Conservation (phyloP, 345 rosid species). For the Cardiospermum halicacabum region DNA sequence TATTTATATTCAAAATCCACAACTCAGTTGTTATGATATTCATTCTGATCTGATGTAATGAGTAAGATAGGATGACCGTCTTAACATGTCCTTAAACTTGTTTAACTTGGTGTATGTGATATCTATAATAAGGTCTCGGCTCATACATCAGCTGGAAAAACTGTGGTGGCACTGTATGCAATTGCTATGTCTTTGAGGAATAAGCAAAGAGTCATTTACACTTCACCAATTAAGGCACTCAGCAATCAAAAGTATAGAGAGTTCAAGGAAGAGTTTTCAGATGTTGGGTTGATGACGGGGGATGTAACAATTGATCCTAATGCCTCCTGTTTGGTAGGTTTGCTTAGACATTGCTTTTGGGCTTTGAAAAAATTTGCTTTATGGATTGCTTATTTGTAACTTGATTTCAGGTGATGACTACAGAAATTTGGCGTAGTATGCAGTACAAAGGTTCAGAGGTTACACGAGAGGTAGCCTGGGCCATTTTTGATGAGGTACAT, state of each 20-base stretch:
- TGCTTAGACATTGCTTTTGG: not conserved
- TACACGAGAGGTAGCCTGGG: slow-evolving; percentile 95
- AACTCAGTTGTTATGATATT: not conserved
- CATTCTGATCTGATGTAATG: not conserved
- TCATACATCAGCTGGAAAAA: slow-evolving; percentile 99
- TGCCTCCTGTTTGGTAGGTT: slow-evolving; percentile 83
- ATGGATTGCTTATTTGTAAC: slow-evolving; percentile 16
- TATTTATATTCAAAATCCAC: not conserved
- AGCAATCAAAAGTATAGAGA: slow-evolving; percentile 96
- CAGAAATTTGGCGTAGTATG: slow-evolving; percentile 99
- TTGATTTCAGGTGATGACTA: slow-evolving; percentile 87
- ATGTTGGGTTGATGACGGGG: slow-evolving; percentile 98
- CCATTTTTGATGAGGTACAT: slow-evolving; percentile 96
- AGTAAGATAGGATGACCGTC: not conserved
- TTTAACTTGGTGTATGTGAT: not conserved
- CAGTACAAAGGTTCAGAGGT: slow-evolving; percentile 94
- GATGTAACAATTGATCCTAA: slow-evolving; percentile 96
- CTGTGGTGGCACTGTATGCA: slow-evolving; percentile 90
- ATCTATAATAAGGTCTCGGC: slow-evolving; percentile 72
- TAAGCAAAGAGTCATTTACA: slow-evolving; percentile 87
- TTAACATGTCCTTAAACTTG: not conserved
- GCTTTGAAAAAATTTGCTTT: slow-evolving; percentile 5
- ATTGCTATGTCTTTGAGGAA: slow-evolving; percentile 90
- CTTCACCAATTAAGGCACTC: slow-evolving; percentile 95
- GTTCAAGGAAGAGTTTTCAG: slow-evolving; percentile 94